These are phyloP conservation scores for Hypoxylon trugodes DNA, from an alignment of 495 filamentous ascomycete species.

Conservation along the genomic window DNA sequence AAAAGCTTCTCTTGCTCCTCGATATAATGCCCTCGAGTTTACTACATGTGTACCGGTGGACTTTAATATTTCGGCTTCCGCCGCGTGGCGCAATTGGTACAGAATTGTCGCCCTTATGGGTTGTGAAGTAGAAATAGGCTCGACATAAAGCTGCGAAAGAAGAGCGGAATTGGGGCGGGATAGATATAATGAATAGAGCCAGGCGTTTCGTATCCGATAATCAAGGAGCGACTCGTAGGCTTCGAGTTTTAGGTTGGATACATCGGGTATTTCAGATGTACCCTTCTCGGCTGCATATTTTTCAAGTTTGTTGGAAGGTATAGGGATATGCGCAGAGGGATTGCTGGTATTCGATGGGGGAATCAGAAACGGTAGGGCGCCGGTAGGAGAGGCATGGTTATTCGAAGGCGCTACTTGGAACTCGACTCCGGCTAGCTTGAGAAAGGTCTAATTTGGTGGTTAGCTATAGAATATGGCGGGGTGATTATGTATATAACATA, in stretches of 20 bases:
- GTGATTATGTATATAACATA: constrained; percentile 51
- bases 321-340: constrained; percentile 46
- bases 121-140: constrained; percentile 65
- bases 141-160: constrained; percentile 73
- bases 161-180: constrained; percentile 68
- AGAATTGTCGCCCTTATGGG: constrained; percentile 70
- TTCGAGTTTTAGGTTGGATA: constrained; percentile 61
- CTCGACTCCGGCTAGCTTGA: constrained; percentile 77
- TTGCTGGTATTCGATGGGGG: constrained; percentile 53
- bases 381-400: constrained; percentile 92
- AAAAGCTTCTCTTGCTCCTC: constrained; percentile 74
- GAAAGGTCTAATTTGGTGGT: constrained; percentile 70
- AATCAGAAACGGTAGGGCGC: constrained; percentile 86
- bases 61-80: constrained; percentile 75
- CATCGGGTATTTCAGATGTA: constrained; percentile 13
- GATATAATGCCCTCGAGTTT: constrained; percentile 69
- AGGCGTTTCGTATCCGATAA: constrained; percentile 81
- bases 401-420: constrained; percentile 77
- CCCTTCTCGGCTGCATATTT: constrained; percentile 66
- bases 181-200: constrained; percentile 85
- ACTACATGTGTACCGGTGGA: constrained; percentile 60
- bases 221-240: constrained; percentile 87
- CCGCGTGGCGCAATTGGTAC: constrained; percentile 73
- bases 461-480: background rate
- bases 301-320: constrained; percentile 73